Evolutionary conservation across 2,329 filamentous ascomycete genomes (phyloP).

Genomic region (Alternaria hordeiaustralica): DNA sequence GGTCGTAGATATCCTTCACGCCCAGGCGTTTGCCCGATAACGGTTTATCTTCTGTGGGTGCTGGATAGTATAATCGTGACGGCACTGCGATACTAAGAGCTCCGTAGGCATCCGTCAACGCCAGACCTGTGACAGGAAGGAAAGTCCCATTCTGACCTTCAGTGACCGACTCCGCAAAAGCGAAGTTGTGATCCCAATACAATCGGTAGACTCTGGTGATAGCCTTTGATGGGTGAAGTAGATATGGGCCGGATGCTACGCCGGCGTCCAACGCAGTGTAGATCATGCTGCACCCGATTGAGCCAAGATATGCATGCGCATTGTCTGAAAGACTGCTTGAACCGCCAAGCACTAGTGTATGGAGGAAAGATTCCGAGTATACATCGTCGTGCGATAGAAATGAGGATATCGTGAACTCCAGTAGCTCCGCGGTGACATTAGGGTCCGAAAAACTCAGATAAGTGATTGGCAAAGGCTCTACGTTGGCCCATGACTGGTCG

Average conservation of each 20-base stretch:
- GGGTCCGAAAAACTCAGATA: background rate
- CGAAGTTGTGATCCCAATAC: slow-evolving; percentile 18
- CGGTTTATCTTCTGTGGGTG: slow-evolving; percentile 5
- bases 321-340: background rate
- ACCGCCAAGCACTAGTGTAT: slow-evolving; percentile 12
- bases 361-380: slow-evolving; percentile 10
- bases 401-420: background rate
- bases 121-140: slow-evolving; percentile 14
- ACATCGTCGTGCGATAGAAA: slow-evolving; percentile 9
- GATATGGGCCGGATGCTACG: slow-evolving; percentile 12
- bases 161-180: slow-evolving; percentile 15
- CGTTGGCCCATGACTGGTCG: background rate
- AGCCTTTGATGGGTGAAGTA: slow-evolving; percentile 11
- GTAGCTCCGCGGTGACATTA: background rate
- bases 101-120: slow-evolving; percentile 10
- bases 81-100: slow-evolving; percentile 20
- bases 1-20: slow-evolving; percentile 27
- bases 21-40: slow-evolving; percentile 17
- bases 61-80: slow-evolving; percentile 18
- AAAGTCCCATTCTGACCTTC: slow-evolving; percentile 18
- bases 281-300: slow-evolving; percentile 7
- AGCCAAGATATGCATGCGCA: slow-evolving; percentile 1
- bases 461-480: background rate
- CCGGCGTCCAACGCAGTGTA: background rate
- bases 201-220: slow-evolving; percentile 16